Evolutionary conservation across 495 filamentous ascomycete genomes (phyloP).

Genomic region (Aspergillus carlsbadensis): DNA sequence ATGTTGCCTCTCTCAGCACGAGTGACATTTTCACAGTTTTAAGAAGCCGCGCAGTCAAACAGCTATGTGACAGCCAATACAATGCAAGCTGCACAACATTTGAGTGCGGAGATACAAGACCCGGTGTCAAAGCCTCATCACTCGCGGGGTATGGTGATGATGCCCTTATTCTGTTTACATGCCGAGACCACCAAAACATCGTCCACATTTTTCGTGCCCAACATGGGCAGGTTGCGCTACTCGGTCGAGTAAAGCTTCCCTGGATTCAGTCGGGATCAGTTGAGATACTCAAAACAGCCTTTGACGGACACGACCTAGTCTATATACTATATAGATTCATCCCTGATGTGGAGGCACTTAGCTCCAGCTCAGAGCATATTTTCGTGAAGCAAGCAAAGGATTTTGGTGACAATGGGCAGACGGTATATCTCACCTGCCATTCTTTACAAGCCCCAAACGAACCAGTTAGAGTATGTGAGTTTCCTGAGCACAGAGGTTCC

Average conservation of each 20-base stretch:
- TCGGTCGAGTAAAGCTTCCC: slow-evolving; percentile 19
- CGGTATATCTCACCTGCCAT: slow-evolving; percentile 30
- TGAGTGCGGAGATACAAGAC: slow-evolving; percentile 16
- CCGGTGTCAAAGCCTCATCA: slow-evolving; percentile 34
- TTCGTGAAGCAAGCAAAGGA: slow-evolving; percentile 38
- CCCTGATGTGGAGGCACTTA: slow-evolving; percentile 24
- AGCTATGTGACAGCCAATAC: slow-evolving; percentile 36
- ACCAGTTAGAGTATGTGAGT: slow-evolving; percentile 28
- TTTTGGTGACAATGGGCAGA: slow-evolving; percentile 18
- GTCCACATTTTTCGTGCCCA: slow-evolving; percentile 28
- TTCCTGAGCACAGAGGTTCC: slow-evolving; percentile 30
- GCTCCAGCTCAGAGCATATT: slow-evolving; percentile 27
- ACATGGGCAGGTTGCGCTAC: slow-evolving; percentile 15
- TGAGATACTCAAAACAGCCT: slow-evolving; percentile 34
- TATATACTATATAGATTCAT: slow-evolving; percentile 36
- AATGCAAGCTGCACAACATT: slow-evolving; percentile 26
- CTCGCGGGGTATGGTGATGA: slow-evolving; percentile 10
- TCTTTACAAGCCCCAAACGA: slow-evolving; percentile 12
- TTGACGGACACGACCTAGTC: slow-evolving; percentile 21
- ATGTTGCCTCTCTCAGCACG: slow-evolving; percentile 17
- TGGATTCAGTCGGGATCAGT: slow-evolving; percentile 25
- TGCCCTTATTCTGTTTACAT: slow-evolving; percentile 22
- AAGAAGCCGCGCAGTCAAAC: slow-evolving; percentile 16
- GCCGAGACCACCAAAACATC: slow-evolving; percentile 24
- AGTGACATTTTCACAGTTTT: slow-evolving; percentile 31